phyloP scores from a whole-genome alignment of 352 stramenopile species.

The Phytophthora pisi region DNA sequence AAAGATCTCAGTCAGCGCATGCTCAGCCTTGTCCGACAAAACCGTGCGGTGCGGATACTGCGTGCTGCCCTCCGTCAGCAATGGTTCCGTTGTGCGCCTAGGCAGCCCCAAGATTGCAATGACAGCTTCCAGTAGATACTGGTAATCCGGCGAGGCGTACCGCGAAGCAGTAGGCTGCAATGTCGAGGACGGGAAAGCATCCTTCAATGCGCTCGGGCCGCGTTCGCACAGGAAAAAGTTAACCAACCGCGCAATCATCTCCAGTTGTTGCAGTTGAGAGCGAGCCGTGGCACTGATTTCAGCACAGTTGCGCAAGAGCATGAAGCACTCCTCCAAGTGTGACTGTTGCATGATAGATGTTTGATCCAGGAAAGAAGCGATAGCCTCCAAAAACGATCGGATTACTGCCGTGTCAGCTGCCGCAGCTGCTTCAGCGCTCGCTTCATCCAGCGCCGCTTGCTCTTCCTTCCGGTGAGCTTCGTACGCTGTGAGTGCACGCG shows the following conservation, averaged over 20 bases:
- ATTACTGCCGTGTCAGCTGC: conserved; percentile 33
- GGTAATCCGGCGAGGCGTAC: conserved; percentile 85
- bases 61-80: conserved; percentile 67
- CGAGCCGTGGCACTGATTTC: conserved; percentile 62
- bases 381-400: conserved; percentile 51
- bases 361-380: conserved; percentile 73
- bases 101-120: conserved; percentile 83
- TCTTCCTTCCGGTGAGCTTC: conserved; percentile 58
- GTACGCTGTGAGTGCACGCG: conserved; percentile 71
- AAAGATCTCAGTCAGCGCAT: conserved; percentile 79
- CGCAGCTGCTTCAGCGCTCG: conserved; percentile 23
- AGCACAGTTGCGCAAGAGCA: conserved; percentile 80
- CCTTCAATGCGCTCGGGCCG: conserved; percentile 60
- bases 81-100: conserved; percentile 60
- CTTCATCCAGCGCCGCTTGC: conserved; percentile 29
- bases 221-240: conserved; percentile 86
- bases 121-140: conserved; percentile 90
- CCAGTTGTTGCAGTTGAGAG: conserved; percentile 51
- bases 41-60: conserved; percentile 76
- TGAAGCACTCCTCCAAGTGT: conserved; percentile 89
- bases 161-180: conserved; percentile 46
- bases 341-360: conserved; percentile 80
- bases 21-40: conserved; percentile 75
- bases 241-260: conserved; percentile 83
- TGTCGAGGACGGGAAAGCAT: conserved; percentile 73